Evolutionary conservation across 495 filamentous ascomycete genomes (phyloP), one percentile per base, ranked within the genome.

Genomic region (Penicillium goetzii): DNA sequence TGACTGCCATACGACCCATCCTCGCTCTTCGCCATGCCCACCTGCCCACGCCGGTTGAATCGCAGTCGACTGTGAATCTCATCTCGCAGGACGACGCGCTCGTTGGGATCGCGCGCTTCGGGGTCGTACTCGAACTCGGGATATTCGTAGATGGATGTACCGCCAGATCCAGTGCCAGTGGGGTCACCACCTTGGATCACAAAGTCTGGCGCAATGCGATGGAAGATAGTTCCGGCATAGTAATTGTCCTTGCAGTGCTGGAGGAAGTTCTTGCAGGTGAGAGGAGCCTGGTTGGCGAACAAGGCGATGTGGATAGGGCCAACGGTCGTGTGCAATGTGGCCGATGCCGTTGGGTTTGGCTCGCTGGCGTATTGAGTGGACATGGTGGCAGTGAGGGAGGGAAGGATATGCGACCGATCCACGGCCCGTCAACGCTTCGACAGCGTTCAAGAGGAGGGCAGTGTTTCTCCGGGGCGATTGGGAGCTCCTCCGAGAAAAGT

Each of bases 121-220:
- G 87, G 86, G 81, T 90, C 65, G 78, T 85, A 90, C 62, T 87
- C 84, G 68, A 93, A 92, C 45, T 89, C 86, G 28, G 92, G 91
- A 62, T 90, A 88, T 78, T 93, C 89, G 79, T 96, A 96, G 67
- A 96, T 96, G 41, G 89, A 90, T 65, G 93, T 92, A 9, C 95
- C 95, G 49, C 96, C 95, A 62, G 91, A 87, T 9, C 95, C 95
- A 4, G 93, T 97, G 32, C 93, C 93, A 0, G 91, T 91, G 0
- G 95, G 95, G 72, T 99, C 95, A 62, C 95, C 96, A 60, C 94
- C 96, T 71, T 99, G 95, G 41, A 98, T 78, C 59, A 98, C 89
- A 80, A 99, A 99, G 43, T 89, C 90, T 0, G 93, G 90, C 10
- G 96, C 87, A 21, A 98, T 81, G 21, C 95, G 93, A 77, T 99